Evolutionary conservation across 2,329 filamentous ascomycete genomes (phyloP).

Genomic region (Cladophialophora immunda): DNA sequence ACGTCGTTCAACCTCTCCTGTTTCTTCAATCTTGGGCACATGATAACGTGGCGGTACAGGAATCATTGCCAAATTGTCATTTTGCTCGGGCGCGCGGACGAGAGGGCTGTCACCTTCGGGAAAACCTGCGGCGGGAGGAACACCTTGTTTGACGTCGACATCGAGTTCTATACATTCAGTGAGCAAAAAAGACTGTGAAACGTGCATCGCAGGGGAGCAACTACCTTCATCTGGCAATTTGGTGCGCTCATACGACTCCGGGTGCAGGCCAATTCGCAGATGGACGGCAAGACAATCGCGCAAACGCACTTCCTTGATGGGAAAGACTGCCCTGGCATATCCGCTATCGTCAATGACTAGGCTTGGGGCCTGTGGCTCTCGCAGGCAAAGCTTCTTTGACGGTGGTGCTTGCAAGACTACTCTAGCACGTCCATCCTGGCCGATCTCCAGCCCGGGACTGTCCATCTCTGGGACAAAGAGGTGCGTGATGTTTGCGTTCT

Average conservation of each 20-base stretch:
- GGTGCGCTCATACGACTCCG: slow-evolving; percentile 27
- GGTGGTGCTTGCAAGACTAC: not conserved
- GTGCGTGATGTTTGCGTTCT: not conserved
- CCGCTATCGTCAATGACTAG: slow-evolving; percentile 4
- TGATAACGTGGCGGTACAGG: not conserved
- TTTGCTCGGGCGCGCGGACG: not conserved
- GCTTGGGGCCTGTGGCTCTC: not conserved
- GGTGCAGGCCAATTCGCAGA: slow-evolving; percentile 15
- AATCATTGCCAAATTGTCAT: not conserved
- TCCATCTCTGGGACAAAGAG: not conserved
- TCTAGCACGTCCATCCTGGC: slow-evolving; percentile 4
- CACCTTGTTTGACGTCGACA: not conserved
- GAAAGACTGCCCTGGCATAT: slow-evolving; percentile 4
- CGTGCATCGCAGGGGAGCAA: not conserved
- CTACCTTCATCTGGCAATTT: slow-evolving; percentile 17
- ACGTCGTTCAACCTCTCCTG: not conserved
- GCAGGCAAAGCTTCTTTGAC: not conserved
- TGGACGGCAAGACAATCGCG: slow-evolving; percentile 2
- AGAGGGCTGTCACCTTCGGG: not conserved
- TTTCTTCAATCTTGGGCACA: not conserved
- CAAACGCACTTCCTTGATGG: not conserved
- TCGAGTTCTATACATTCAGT: not conserved
- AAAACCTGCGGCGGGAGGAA: not conserved
- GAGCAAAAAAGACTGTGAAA: not conserved
- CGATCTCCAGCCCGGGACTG: slow-evolving; percentile 3